Base-by-base conservation (phyloP, 129 eudicot genomes). In the Heracleum sosnowskyi region DNA sequence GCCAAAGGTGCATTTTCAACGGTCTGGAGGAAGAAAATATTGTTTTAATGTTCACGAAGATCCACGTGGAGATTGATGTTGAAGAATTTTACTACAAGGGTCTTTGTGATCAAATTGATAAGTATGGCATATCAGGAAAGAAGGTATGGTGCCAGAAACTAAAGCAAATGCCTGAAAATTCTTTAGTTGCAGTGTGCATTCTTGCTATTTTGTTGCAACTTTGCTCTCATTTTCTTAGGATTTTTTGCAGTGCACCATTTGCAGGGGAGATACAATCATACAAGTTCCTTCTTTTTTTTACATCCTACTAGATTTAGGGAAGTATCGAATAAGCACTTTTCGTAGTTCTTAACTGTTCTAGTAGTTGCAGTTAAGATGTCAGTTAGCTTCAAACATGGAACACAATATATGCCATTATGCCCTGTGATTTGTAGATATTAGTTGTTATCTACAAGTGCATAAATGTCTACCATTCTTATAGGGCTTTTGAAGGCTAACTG, bases 1-100 rank as follows among this genome's bases (percentile, higher is more conserved):
- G 11, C 24, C 64, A 73, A 44, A 84, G 76, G 77, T 73, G 76
- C 3, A 88, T 92, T 68, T 46, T 92, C 24, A 66, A 73, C 18
- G 82, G 77, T 15, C 12, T 75, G 5, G 78, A 60, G 35, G 78
- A 77, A 72, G 85, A 83, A 44, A 33, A 44, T 6, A 17, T 73
- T 6, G 31, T 28, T 26, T 24, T 0, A n/a, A 29, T 73, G 60
- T 73, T 73, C 37, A 44, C 31, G 10, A 44, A 11, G 7, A 73
- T 73, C 0, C 60, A 44, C 9, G 60, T 73, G 15, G 77, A 28
- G 26, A 15, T 73, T 16, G 77, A 44, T 42, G 77, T 26, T n/a
- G 18, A 73, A 24, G 77, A 73, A 49, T 73, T 73, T 44, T 73
- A 73, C 77, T 73, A 73, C 49, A 42, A 45, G 77, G 77, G 77